phyloP scores from a whole-genome alignment of 140 eudicot species.

The Flaveria floridana region DNA sequence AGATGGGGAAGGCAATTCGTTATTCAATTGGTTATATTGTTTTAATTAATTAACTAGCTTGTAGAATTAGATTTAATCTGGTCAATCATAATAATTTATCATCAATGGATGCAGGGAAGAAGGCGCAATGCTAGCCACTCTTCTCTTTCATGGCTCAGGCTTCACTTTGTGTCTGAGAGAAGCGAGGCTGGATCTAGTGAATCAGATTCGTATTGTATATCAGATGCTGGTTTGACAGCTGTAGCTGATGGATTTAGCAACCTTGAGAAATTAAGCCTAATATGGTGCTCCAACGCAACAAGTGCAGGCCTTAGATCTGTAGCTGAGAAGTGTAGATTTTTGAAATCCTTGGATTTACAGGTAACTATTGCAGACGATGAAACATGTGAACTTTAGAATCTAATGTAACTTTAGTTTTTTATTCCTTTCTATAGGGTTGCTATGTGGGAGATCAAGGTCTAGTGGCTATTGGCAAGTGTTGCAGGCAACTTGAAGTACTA shows the following conservation, averaged over 20 bases:
- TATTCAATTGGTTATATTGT: conserved; percentile 4
- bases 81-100: conserved; percentile 16
- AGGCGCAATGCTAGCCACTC: conserved; percentile 51
- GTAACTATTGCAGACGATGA: conserved; percentile 34
- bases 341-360: conserved; percentile 83
- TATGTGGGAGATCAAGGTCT: conserved; percentile 90
- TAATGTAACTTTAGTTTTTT: conserved; percentile 27
- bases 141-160: conserved; percentile 45
- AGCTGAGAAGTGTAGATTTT: conserved; percentile 69
- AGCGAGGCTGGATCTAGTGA: conserved; percentile 49
- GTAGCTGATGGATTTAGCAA: conserved; percentile 66
- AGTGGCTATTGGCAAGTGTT: conserved; percentile 72
- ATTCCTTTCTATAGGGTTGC: conserved; percentile 56
- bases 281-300: conserved; percentile 91
- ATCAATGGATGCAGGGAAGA: conserved; percentile 56
- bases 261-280: conserved; percentile 77
- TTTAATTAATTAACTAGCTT: conserved; percentile 15
- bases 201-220: conserved; percentile 58
- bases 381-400: conserved; percentile 18
- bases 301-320: conserved; percentile 72
- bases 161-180: conserved; percentile 42
- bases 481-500: conserved; percentile 70
- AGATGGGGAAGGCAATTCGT: neutral
- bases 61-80: neutral
- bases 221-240: conserved; percentile 79